Evolutionary conservation across 1,139 yeast genomes (phyloP), one percentile per base, ranked within the genome.

Genomic region (Sugiyamaella grinbergsii): DNA sequence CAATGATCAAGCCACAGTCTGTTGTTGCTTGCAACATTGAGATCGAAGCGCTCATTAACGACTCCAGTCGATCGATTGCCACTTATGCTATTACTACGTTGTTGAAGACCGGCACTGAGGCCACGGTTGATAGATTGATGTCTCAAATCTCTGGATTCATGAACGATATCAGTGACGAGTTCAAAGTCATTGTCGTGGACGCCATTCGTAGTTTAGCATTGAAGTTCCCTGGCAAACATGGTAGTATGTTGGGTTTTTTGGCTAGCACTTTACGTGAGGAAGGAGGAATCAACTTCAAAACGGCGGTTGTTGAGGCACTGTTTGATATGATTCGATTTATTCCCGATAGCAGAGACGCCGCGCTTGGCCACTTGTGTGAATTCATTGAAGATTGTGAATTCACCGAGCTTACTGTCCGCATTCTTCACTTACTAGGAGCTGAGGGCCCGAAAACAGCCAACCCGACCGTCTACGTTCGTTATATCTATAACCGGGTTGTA

Each of bases 361-460:
- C 96, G 28, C 76, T 93, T 64, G 89, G 87, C 73, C 86, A 85
- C 66, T 77, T 94, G 61, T 90, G 98, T 76, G 99, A 93, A 70
- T 90, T 90, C 65, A 94, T 93, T 62, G 99, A 94, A 72, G 99
- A 93, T 74, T 93, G 98, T 73, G 99, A 93, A 72, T 93, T 79
- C 72, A 87, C 96, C 34, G 97, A 90, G 70, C 81, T 93, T 55
- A 81, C 95, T 31, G 96, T 91, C 28, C 83, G 98, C 68, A 85
- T 93, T 57, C 78, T 93, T 68, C 96, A 90, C 70, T 73, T 91
- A 59, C 78, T 93, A 58, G 98, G 98, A 64, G 88, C 85, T 58
- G 96, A 90, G 70, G 99, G 98, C 57, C 98, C 98, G 61, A 73
- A 78, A 53, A 85, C 96, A 6, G 64, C 84, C 10, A 86, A 85